Base-by-base conservation (phyloP, 1,284 basidiomycete genomes). In the Moesziomyces globuligerus region DNA sequence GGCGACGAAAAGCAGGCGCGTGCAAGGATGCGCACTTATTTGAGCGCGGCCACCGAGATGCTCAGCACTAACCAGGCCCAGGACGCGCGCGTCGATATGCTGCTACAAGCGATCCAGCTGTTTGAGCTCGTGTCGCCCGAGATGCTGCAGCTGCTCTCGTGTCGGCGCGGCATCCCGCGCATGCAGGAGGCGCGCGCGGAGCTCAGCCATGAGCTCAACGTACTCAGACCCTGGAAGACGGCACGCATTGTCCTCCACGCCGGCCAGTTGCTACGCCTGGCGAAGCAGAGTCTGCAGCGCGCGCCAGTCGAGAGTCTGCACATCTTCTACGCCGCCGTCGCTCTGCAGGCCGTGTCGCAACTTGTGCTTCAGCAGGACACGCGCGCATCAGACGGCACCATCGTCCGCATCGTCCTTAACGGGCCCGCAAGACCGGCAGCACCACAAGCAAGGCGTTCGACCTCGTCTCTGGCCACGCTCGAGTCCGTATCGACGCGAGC, bases 261-360 rank as follows among this genome's bases (percentile, higher is more conserved):
- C 3, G 57, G 49, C 0, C 49, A 53, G 32, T 53, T 60, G 45
- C 50, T 60, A 1, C 40, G 57, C 1, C 36, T 60, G 15, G 48
- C 50, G 4, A 60, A 53, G 40, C 49, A 53, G 24, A 60, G 57
- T n/a, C 24, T 44, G 21, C 39, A 60, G 26, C 17, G 50, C 17
- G 48, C 49, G 7, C 57, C 57, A 3, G 50, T 44, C 13, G 57
- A 60, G 40, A 53, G 57, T 28, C 23, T 60, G 20, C 44, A 52
- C 36, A 48, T 60, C 39, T 60, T 60, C 13, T 60, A 60, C 28
- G 57, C 50, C 21, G 49, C 49, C 20, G 32, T 53, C 17, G 45
- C 47, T 4, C 28, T 58, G 21, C 56, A 58, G 11, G 48, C 56
- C 3, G 56, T 58, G 5, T 58, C 56, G 10, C 18, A 42, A 23